phyloP scores from a whole-genome alignment of 805 yeast genomes.

The Candida koratica region DNA sequence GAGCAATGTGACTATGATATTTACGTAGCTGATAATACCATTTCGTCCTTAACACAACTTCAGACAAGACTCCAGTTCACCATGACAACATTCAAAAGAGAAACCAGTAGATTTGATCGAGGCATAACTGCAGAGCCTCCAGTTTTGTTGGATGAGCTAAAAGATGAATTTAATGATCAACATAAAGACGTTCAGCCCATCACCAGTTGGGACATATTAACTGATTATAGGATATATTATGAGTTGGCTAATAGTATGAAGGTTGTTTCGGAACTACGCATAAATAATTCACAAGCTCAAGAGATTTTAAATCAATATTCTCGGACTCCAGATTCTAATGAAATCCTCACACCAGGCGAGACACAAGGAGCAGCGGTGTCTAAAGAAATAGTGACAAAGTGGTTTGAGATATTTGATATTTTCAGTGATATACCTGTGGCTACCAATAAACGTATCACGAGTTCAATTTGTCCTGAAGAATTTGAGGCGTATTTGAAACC shows the following conservation, averaged over 20 bases:
- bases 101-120: slow-evolving; percentile 18
- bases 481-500: slow-evolving; percentile 11
- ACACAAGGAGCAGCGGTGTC: slow-evolving; percentile 15
- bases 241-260: slow-evolving; percentile 25
- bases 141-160: slow-evolving; percentile 19
- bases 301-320: slow-evolving; percentile 19
- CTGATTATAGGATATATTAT: slow-evolving; percentile 25
- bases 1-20: slow-evolving; percentile 12
- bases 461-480: slow-evolving; percentile 29
- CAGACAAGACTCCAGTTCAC: slow-evolving; percentile 15
- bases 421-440: slow-evolving; percentile 26
- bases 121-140: slow-evolving; percentile 17
- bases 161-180: slow-evolving; percentile 18
- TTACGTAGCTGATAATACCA: slow-evolving; percentile 8
- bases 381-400: slow-evolving; percentile 18
- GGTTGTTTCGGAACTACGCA: slow-evolving; percentile 25
- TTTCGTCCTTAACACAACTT: slow-evolving; percentile 13
- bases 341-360: slow-evolving; percentile 5
- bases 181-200: slow-evolving; percentile 21
- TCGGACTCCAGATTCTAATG: background rate
- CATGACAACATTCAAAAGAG: slow-evolving; percentile 23
- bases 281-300: slow-evolving; percentile 23
- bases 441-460: slow-evolving; percentile 19
- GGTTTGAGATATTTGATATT: slow-evolving; percentile 30
- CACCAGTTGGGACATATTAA: slow-evolving; percentile 24